A percentile compares a stretch with the other conserved stretches of the same genome.
Evolutionary conservation across 2,329 filamentous ascomycete genomes (phyloP).

Genomic region (Aspergillus ustus): DNA sequence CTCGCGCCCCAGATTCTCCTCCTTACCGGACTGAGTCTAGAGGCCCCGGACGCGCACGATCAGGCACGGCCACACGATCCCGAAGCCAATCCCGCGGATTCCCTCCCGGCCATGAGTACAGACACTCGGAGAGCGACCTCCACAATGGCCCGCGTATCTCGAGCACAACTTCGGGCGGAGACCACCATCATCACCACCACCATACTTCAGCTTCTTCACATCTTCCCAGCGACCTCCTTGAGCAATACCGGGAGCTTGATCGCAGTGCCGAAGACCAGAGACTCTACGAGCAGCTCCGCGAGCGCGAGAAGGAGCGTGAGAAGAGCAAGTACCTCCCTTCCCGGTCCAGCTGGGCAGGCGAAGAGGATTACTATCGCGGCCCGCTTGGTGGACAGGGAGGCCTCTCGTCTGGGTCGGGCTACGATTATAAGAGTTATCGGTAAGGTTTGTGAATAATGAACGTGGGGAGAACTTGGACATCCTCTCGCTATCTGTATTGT

Average conservation of each 20-base stretch:
- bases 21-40: conserved; percentile 30
- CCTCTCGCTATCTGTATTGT: conserved; percentile 4
- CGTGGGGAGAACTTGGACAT: conserved; percentile 2
- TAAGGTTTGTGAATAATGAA: conserved; percentile 10
- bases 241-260: conserved; percentile 35
- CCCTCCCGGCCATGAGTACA: conserved; percentile 32
- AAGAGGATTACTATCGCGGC: conserved; percentile 48
- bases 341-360: conserved; percentile 35
- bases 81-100: conserved; percentile 41
- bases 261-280: conserved; percentile 30
- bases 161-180: conserved; percentile 25
- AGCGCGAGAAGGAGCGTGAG: conserved; percentile 36
- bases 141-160: conserved; percentile 28
- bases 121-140: conserved; percentile 43
- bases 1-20: conserved; percentile 58
- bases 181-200: conserved; percentile 36
- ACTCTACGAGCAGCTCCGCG: conserved; percentile 33
- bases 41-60: conserved; percentile 15
- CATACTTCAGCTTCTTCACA: conserved; percentile 29
- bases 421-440: conserved; percentile 36
- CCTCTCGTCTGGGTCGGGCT: conserved; percentile 27
- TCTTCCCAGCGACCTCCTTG: conserved; percentile 28
- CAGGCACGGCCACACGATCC: conserved; percentile 22
- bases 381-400: conserved; percentile 35
- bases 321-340: conserved; percentile 30